Evolutionary conservation across 768 basidiomycete genomes (phyloP), one percentile per base, ranked within the genome.

Genomic region (Tulasnella sp.): DNA sequence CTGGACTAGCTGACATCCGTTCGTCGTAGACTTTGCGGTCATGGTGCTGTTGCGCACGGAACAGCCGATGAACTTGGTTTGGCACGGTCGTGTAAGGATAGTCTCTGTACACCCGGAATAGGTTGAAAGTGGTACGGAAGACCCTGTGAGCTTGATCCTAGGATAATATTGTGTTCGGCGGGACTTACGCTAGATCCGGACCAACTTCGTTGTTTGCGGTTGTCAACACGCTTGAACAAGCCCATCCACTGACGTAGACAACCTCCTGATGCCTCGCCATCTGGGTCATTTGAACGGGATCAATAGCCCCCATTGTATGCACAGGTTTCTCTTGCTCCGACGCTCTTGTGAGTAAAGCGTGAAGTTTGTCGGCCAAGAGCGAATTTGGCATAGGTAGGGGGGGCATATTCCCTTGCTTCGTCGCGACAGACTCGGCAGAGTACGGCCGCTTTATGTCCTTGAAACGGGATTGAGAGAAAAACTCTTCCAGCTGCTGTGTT

Each of bases 71-170:
- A 0, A 97, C 95, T 79, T 96, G 94, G 78, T 97, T 96, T 29
- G 95, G 95, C 17, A 98, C 94, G 0, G 94, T 96, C 11, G 94
- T 95, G 80, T 97, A 97, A 1, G 95, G 94, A 79, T 97, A 96
- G 80, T 98, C 95, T 40, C 90, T 94, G 73, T 32, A 40, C 37
- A 3, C 63, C 29, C 59, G 12, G 29, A 19, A 19, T n/a, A 42
- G 39, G 16, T 34, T 42, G 39, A 26, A 52, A 26, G 6, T 22
- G 26, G 26, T 26, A 26, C 17, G 26, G 26, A 3, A 29, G 35
- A 59, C 6, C 19, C 40, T 2, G 40, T 14, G 12, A 40, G 7
- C 26, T 17, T 3, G 29, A 12, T 7, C 36, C 8, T 35, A n/a
- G 32, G 35, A 7, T 34, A 44, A 59, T 62, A 34, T 36, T 22